Conservation (phyloP, 1,284 basidiomycete genomes). For the Abortiporus biennis region DNA sequence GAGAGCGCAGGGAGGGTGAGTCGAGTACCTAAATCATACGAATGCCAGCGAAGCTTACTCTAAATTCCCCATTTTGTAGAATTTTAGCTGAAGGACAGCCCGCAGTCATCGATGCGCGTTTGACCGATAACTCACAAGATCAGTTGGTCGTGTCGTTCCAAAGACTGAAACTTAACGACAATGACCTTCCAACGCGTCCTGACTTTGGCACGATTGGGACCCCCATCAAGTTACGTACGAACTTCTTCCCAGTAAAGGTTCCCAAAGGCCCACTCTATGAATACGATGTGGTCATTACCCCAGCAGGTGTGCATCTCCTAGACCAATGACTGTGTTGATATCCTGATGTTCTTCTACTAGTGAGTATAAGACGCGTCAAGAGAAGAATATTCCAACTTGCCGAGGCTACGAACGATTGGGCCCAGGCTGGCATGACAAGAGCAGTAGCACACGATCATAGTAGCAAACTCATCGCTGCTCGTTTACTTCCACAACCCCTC, state of each 20-base stretch:
- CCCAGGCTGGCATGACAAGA: constrained; percentile 40
- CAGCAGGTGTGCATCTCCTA: constrained; percentile 26
- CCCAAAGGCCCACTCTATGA: constrained; percentile 59
- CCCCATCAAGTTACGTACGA: constrained; percentile 59
- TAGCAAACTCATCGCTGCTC: constrained; percentile 55
- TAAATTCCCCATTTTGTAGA: constrained; percentile 28
- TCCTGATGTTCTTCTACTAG: constrained; percentile 11
- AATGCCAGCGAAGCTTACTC: neutral
- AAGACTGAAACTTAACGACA: constrained; percentile 31
- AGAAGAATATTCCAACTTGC: constrained; percentile 68
- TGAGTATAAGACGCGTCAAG: constrained; percentile 50
- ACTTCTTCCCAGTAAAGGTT: constrained; percentile 67
- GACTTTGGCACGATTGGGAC: constrained; percentile 58
- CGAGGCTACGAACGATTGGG: constrained; percentile 54
- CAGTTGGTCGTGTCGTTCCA: constrained; percentile 46
- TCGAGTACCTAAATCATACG: constrained; percentile 7
- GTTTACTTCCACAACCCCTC: constrained; percentile 51
- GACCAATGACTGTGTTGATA: constrained; percentile 17
- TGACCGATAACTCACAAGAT: constrained; percentile 51
- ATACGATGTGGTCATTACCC: constrained; percentile 61
- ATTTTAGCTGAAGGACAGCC: constrained; percentile 44
- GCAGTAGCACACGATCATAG: constrained; percentile 66
- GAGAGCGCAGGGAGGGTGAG: constrained; percentile 47
- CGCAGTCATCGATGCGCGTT: constrained; percentile 52
- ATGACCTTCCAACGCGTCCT: constrained; percentile 60